Evolutionary conservation across 148 eudicot species (phyloP).

Genomic region (Fallopia convolvulus): DNA sequence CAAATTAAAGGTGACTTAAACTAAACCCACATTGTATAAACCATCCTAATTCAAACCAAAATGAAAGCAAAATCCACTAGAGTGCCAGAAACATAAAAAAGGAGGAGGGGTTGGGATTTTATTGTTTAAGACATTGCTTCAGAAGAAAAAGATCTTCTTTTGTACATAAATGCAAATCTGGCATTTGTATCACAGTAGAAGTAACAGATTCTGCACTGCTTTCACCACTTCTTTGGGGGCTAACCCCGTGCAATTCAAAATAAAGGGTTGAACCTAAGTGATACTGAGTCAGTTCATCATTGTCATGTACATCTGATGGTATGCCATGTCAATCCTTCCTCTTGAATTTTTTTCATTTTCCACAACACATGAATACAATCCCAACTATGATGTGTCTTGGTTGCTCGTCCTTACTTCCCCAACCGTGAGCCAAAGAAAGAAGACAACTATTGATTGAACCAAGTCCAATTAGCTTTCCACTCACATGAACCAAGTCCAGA

Average conservation of each 20-base stretch:
- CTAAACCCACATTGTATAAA: background rate
- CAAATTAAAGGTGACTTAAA: background rate
- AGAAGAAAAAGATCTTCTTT: slow-evolving; percentile 80
- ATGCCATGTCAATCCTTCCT: slow-evolving; percentile 59
- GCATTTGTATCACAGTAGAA: slow-evolving; percentile 61
- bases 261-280: slow-evolving; percentile 88
- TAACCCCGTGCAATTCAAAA: slow-evolving; percentile 75
- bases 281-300: slow-evolving; percentile 52
- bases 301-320: slow-evolving; percentile 59
- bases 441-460: slow-evolving; percentile 82
- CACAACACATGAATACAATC: slow-evolving; percentile 80
- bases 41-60: background rate
- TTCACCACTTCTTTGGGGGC: slow-evolving; percentile 40
- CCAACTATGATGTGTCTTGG: too few relatives aligned
- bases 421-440: slow-evolving; percentile 92
- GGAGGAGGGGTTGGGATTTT: too few relatives aligned
- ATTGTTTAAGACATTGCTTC: slow-evolving; percentile 62
- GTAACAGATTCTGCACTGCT: slow-evolving; percentile 32
- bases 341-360: slow-evolving; percentile 76
- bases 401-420: slow-evolving; percentile 99
- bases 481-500: too few relatives aligned
- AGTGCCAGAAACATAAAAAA: background rate
- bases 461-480: slow-evolving; percentile 86
- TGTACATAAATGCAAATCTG: slow-evolving; percentile 66
- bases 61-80: background rate